These are phyloP conservation scores for Stereum hirsutum DNA, from an alignment of 1,284 basidiomycete species.

Conservation along the genomic window DNA sequence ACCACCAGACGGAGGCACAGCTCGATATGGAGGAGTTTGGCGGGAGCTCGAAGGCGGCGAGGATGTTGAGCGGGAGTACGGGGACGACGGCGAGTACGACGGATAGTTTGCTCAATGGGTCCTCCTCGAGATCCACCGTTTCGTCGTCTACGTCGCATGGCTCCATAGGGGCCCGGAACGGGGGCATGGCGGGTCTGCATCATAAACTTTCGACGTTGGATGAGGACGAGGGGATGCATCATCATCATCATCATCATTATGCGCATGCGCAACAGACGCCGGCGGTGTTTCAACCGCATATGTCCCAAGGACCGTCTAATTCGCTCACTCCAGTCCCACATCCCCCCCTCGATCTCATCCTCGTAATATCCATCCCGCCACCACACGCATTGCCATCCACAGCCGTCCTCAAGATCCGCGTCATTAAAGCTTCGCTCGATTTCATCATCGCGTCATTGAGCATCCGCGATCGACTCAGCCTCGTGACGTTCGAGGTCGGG, in stretches of 20 bases:
- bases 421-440: slow-evolving; percentile 79
- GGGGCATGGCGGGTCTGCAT: slow-evolving; percentile 6
- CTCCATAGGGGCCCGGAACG: slow-evolving; percentile 9
- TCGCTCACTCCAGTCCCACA: slow-evolving; percentile 74
- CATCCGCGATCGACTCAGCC: slow-evolving; percentile 68
- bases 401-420: slow-evolving; percentile 74
- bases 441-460: slow-evolving; percentile 75
- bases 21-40: slow-evolving; percentile 73
- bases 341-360: slow-evolving; percentile 84
- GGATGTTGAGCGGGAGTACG: slow-evolving; percentile 69
- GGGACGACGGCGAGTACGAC: slow-evolving; percentile 54
- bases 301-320: slow-evolving; percentile 69
- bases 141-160: slow-evolving; percentile 57
- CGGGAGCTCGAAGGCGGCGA: slow-evolving; percentile 61
- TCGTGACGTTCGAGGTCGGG: slow-evolving; percentile 88
- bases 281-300: slow-evolving; percentile 63
- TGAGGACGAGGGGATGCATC: slow-evolving; percentile 49
- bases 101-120: slow-evolving; percentile 45
- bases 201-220: slow-evolving; percentile 46
- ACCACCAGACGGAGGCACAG: slow-evolving; percentile 13
- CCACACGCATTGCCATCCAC: slow-evolving; percentile 65
- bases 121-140: slow-evolving; percentile 53
- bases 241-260: slow-evolving; percentile 13
- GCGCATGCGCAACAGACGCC: slow-evolving; percentile 20
- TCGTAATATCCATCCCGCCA: slow-evolving; percentile 84